Percentiles rank a stretch among this genome's conserved stretches.
Evolutionary conservation across 108 stramenopile genomes (phyloP).

Genomic region (Pseudonitzschia multistriata): DNA sequence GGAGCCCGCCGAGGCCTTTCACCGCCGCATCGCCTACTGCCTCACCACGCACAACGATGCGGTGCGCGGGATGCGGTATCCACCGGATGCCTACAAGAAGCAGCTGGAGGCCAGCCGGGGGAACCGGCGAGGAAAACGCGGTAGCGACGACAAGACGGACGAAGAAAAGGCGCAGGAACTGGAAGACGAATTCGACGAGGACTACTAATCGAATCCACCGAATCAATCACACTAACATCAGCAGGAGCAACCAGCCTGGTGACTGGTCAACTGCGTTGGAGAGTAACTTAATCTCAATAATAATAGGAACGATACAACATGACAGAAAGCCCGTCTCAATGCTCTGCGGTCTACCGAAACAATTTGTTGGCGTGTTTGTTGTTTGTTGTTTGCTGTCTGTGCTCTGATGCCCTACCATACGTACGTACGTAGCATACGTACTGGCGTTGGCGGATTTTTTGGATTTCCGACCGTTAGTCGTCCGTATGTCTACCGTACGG

Average conservation of each 20-base stretch:
- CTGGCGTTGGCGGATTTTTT: too few relatives aligned
- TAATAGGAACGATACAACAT: neutral
- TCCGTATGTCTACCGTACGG: too few relatives aligned
- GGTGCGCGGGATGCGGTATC: constrained; percentile 95
- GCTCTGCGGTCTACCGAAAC: neutral
- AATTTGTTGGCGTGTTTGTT: too few relatives aligned
- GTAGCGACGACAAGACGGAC: constrained; percentile 82
- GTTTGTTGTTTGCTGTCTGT: too few relatives aligned
- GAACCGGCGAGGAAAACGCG: constrained; percentile 51
- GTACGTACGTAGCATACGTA: too few relatives aligned
- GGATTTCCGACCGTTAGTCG: too few relatives aligned
- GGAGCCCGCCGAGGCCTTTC: constrained; percentile 97
- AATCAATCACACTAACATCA: neutral
- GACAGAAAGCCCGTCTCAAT: neutral
- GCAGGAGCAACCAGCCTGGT: neutral
- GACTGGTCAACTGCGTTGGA: neutral
- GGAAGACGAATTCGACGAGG: constrained; percentile 84
- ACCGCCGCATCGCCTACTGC: constrained; percentile 96
- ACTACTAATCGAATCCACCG: constrained; percentile 39
- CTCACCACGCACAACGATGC: constrained; percentile 99
- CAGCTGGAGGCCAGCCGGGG: constrained; percentile 84
- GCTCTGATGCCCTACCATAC: too few relatives aligned
- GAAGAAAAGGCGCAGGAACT: constrained; percentile 88
- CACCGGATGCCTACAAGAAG: constrained; percentile 93
- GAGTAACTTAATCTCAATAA: neutral